phyloP scores from a whole-genome alignment of 192 early-diverging fungal species.

The Gaertneriomyces sp. region DNA sequence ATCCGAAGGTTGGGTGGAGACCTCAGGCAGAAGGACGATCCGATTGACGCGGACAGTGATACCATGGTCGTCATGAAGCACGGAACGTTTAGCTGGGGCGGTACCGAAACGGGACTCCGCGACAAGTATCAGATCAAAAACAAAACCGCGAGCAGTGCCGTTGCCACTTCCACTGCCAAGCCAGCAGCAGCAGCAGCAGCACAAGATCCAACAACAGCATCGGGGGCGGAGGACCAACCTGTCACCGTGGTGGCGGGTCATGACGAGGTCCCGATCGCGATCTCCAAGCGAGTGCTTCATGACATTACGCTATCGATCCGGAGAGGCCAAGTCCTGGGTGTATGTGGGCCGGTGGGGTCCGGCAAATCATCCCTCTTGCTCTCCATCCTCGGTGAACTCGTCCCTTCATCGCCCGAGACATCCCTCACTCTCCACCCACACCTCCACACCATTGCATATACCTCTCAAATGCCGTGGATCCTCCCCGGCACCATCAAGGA shows the following conservation, averaged over 20 bases:
- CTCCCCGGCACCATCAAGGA: slow-evolving; percentile 37
- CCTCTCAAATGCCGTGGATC: slow-evolving; percentile 45
- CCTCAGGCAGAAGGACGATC: slow-evolving; percentile 14
- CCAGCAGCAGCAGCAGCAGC: neutral
- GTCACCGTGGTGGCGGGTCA: no score
- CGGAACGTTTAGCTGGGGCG: slow-evolving; percentile 38
- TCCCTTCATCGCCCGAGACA: slow-evolving; percentile 2
- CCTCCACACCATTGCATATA: slow-evolving; percentile 35
- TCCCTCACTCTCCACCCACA: slow-evolving; percentile 21
- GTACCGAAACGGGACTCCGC: neutral
- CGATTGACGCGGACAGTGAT: neutral
- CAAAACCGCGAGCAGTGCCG: slow-evolving; percentile 7
- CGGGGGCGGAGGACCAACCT: no score
- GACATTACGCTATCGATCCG: slow-evolving; percentile 32
- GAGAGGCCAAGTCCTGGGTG: slow-evolving; percentile 35
- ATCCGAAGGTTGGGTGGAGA: neutral
- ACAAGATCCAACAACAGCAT: no score
- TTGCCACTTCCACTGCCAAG: neutral
- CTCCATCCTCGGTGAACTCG: slow-evolving; percentile 49
- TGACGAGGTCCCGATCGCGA: neutral
- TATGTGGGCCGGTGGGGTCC: slow-evolving; percentile 47
- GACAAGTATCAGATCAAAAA: slow-evolving; percentile 7
- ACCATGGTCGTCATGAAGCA: slow-evolving; percentile 29
- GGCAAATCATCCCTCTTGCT: slow-evolving; percentile 44
- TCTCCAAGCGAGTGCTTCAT: slow-evolving; percentile 14